Base-by-base conservation (phyloP, 2,329 filamentous ascomycete genomes). In the Zopfia rhizophila region DNA sequence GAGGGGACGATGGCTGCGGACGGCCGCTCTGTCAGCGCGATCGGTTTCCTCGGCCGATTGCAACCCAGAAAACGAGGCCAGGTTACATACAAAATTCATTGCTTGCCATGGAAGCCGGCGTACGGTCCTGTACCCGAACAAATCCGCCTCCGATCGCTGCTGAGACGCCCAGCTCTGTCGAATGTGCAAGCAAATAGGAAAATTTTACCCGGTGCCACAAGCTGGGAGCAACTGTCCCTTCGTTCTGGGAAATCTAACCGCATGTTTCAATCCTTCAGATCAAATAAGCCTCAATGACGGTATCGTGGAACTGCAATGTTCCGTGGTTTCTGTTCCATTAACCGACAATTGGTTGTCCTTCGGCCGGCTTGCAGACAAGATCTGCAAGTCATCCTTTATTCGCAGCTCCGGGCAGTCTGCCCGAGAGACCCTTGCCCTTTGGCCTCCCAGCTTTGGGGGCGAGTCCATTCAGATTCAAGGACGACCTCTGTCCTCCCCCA, bases 351-450 rank as follows among this genome's bases (percentile, higher is more conserved):
- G 65, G 65, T 61, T 48, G 55, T 62, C 53, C 58, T 62, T 59
- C 63, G 49, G 32, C 60, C 53, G 57, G 56, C 64, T 56, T 57
- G 57, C 60, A 60, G 49, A 40, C 53, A 41, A 43, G 51, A 53
- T 56, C 62, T 71, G 69, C 68, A 69, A 64, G 64, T 72, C 70
- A 72, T 70, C 62, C 66, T 69, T 71, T 72, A 59, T 57, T 63
- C 38, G 64, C 61, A 53, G 59, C 51, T 38, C 69, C 68, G 56
- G 65, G 55, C 56, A 69, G 48, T 38, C 68, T 61, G 56, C 69
- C 71, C 54, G 61, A 55, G 25, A 56, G 53, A 50, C 67, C 70
- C 65, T 73, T 73, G 59, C 69, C 69, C 59, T 71, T 72, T 28
- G 39, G 43, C 44, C 63, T 60, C 44, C 65, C 67, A 51, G 58